Base-by-base conservation (phyloP, 495 filamentous ascomycete species). In the Penicillium silybi region DNA sequence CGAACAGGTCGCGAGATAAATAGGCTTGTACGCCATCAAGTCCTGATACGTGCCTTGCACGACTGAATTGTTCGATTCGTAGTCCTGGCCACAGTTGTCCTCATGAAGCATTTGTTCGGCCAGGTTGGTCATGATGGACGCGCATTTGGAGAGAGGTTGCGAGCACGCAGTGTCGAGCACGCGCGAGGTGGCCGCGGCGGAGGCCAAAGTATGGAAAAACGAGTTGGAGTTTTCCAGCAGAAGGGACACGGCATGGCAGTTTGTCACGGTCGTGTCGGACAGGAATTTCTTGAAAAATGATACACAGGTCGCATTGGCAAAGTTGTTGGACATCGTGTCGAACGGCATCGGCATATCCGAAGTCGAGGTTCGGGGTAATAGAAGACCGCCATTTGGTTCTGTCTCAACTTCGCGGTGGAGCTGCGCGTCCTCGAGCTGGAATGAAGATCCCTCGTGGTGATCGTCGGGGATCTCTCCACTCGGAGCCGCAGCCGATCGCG, bases 1-100 rank as follows among this genome's bases (percentile, higher is more conserved):
- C 27, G 92, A 72, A 64, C 93, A 98, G 6, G 82, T 83, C 0
- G 89, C 88, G n/a, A 75, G 75, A 67, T 90, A 95, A 26, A 96
- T 65, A 17, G 86, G 79, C 27, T 84, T 73, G 63, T 93, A 96
- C 35, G 85, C 77, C 41, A 85, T 67, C 52, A 96, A 74, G 32
- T 85, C 85, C 44, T 77, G 69, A 62, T 92, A 92, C 15, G 90
- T 87, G 48, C 85, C 74, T 37, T 82, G 63, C 39, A 97, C 89
- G 23, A 86, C 62, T 1, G 86, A 79, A 53, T 93, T 88, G 50
- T 82, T 68, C 9, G 70, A 63, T 2, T 69, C 41, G 62, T 82
- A 89, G 62, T 97, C 93, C 34, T 73, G 48, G 8, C 79, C 85
- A 72, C 93, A 98, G 65, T 84, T 82, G 5, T 66, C 67, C 17